phyloP scores from a whole-genome alignment of 129 eudicot genomes.

The Centrapalus pauciflorus region DNA sequence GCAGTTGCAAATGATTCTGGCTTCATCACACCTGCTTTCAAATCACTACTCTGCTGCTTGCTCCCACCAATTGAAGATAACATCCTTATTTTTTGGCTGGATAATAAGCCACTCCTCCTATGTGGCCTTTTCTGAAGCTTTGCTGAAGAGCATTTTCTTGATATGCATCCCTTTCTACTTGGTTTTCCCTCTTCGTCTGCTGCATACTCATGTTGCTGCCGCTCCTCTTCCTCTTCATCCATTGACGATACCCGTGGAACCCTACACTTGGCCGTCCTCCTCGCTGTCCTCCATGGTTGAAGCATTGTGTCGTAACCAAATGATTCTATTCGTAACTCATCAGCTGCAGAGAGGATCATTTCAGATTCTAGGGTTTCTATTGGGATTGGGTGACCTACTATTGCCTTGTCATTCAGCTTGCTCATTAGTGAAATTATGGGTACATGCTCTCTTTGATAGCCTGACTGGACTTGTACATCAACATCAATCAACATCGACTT shows the following conservation, averaged over 20 bases:
- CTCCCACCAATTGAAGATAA: conserved; percentile 70
- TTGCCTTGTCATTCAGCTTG: conserved; percentile 83
- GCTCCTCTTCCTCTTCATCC: conserved; percentile 33
- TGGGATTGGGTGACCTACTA: conserved; percentile 92
- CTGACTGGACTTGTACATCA: conserved; percentile 73
- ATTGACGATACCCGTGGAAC: conserved; percentile 47
- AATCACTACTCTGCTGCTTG: conserved; percentile 34
- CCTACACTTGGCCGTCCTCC: conserved; percentile 80
- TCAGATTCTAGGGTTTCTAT: conserved; percentile 70
- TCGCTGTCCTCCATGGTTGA: conserved; percentile 90
- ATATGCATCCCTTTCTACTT: conserved; percentile 21
- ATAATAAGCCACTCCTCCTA: conserved; percentile 40
- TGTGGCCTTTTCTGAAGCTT: conserved; percentile 38
- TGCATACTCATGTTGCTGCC: conserved; percentile 33
- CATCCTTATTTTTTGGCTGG: conserved; percentile 61
- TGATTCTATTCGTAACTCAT: conserved; percentile 28
- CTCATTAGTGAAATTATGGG: conserved; percentile 91
- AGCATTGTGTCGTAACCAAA: conserved; percentile 39
- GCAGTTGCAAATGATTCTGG: conserved; percentile 45
- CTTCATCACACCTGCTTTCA: conserved; percentile 44
- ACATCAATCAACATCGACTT: conserved; percentile 63
- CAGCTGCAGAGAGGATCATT: conserved; percentile 30
- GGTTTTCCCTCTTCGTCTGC: conserved; percentile 22
- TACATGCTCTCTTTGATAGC: conserved; percentile 72
- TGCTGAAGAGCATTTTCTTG: conserved; percentile 12